Base-by-base conservation (phyloP, 2,329 filamentous ascomycete species). In the Ceratocystis diversiconidia region DNA sequence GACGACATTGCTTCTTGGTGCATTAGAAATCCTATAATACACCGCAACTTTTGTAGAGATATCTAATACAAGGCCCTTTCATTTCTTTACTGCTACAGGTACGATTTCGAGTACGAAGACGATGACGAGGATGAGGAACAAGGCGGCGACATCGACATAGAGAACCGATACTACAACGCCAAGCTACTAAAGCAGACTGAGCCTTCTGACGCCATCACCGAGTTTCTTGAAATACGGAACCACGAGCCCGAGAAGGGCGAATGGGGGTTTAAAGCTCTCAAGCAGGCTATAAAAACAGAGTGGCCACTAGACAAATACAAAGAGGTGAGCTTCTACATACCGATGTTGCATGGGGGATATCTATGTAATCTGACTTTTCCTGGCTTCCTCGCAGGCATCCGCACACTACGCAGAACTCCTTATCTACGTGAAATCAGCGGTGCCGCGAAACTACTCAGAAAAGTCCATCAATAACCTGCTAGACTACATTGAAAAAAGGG, bases 381-480 rank as follows among this genome's bases (percentile, higher is more conserved):
- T 61, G 5, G 32, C 63, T 32, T n/a, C 17, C n/a, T n/a, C 6
- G 8, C 55, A 96, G 90, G 92, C 92, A 6, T 85, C 92, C 61
- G 85, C 92, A 73, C 92, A 99, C 76, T 99, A 95, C 76, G 86
- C 85, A 69, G 91, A 97, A 77, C 89, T 99, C 36, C 85, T 99
- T 69, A 97, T 92, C 60, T 99, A 97, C 72, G 92, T 97, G 77
- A 96, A 94, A 75, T 95, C 90, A 2, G 92, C 92, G 6, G 92
- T 99, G 60, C 97, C 94, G 50, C 86, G 94, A 69, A 99, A 97
- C 76, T 97, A 97, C 76, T 96, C 94, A 1, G 94, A 99, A 76
- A 97, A 97, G 75, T 97, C 92, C 12, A 96, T 99, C 78, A 97
- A 97, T 78, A 97, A 96, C 75, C 96, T 99, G 87, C 85, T 99